Base-by-base conservation (phyloP, 345 rosid genomes). In the Odontarrhena argentea region DNA sequence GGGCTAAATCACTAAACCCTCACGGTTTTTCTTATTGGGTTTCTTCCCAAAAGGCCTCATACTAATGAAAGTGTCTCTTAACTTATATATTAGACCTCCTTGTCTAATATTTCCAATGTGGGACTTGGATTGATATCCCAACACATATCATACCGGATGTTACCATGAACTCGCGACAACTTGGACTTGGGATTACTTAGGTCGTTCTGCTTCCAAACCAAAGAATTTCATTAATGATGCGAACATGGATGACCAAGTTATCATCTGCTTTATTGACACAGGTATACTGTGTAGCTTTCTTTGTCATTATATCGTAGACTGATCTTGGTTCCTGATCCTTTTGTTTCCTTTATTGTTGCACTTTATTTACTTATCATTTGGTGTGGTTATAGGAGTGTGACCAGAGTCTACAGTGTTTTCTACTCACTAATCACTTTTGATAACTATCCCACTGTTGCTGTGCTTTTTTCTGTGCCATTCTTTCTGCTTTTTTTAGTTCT, bases 141-240 rank as follows among this genome's bases (percentile, higher is more conserved):
- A n/a, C n/a, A n/a, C 79, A 79, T 47, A 81, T 79, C 60, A 64
- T 66, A 37, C 60, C 48, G 24, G 79, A 78, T 76, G 60, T 46
- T 66, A 59, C 25, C 67, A 74, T 10, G 44, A 77, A 63, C 63
- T 77, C 32, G 77, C 77, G 15, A 81, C 87, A 28, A 81, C 82
- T 28, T 65, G 79, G 28, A 72, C 83, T 52, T 79, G 87, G 87
- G 81, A 84, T 13, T 81, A 77, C 53, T 54, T 84, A 41, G 68
- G 73, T 10, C 58, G 78, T 18, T 79, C 82, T 51, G 61, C 43
- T 4, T 28, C 67, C 18, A 71, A 71, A 6, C 63, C 43, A 6
- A 58, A 49, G 9, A 73, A 65, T 50, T 62, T 60, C 36, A 59
- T 68, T 5, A 43, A 68, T 26, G 71, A 67, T 15, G 51, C 74